Percentiles rank a stretch among this genome's conserved stretches.
Evolutionary conservation across 208 protist species (phyloP).

Genomic region (Giardia muris): DNA sequence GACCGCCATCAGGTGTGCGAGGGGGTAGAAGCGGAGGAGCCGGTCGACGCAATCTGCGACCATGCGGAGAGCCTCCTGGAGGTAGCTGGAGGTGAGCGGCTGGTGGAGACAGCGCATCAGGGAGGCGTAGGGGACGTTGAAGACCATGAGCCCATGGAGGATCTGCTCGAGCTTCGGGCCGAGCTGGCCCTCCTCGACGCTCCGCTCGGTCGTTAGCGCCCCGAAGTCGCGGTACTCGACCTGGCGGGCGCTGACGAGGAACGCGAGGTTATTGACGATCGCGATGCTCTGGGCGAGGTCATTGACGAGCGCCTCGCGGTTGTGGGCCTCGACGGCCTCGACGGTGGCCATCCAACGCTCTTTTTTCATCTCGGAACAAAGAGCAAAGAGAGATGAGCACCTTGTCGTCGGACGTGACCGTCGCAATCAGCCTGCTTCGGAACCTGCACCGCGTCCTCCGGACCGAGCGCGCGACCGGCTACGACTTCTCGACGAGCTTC

Average conservation of each 20-base stretch:
- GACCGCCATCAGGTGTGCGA: neutral
- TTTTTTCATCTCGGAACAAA: neutral
- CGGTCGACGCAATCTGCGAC: neutral
- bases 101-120: neutral
- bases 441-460: neutral
- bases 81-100: neutral
- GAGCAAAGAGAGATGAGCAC: neutral
- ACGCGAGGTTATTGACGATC: neutral
- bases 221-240: neutral
- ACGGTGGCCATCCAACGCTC: neutral
- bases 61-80: neutral
- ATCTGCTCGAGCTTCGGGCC: neutral
- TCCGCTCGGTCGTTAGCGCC: neutral
- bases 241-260: neutral
- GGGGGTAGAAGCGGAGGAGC: neutral
- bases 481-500: neutral
- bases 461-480: neutral
- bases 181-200: neutral
- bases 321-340: neutral
- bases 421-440: neutral
- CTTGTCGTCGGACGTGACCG: neutral
- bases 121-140: neutral
- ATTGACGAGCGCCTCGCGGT: neutral
- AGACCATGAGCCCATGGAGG: neutral
- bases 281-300: neutral